Base-by-base conservation (phyloP, 768 basidiomycete species). In the Mycena vulgaris region DNA sequence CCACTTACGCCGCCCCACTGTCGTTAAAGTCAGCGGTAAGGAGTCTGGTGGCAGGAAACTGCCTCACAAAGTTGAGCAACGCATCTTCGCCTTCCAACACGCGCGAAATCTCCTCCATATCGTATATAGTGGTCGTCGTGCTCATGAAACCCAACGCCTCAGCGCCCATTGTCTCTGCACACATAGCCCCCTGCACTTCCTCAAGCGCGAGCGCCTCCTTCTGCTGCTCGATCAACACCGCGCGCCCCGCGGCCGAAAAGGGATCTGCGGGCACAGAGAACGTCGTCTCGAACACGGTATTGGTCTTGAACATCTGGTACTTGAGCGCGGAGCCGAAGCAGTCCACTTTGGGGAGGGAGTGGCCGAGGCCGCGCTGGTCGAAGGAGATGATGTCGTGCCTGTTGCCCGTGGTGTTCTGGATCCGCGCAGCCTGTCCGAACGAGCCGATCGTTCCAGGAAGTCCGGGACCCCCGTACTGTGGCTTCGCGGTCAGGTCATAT, bases 341-440 rank as follows among this genome's bases (percentile, higher is more conserved):
- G 40, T 70, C 52, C 6, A 74, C 73, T 23, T 61, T 59, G 2
- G 73, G 73, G 16, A 28, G 39, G 9, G 69, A 63, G 33, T 57
- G 73, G 13, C 69, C 69, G 17, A 71, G 57, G 6, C 73, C 73
- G 17, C 73, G 69, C 28, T 70, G 73, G 66, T 74, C 73, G 49
- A 70, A 74, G 40, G 69, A 70, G 58, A 74, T 71, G 57, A 74
- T 70, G 48, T 74, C 73, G 69, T 74, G 69, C 23, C 69, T 66
- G 40, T 64, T 68, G 23, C 66, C 69, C 13, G 66, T 65, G 5
- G 66, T 2, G 27, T 70, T 60, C 30, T 57, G 66, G 33, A 74
- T 49, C 23, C 53, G 35, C 9, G 55, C 49, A 7, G 27, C 73
- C 2, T 30, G 11, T 2, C 16, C 48, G 52, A 74, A 74, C 2